Percentiles rank a stretch among this genome's conserved stretches.
Conservation (phyloP, 176 grass and related monocot genomes). For the Paspalum vaginatum region DNA sequence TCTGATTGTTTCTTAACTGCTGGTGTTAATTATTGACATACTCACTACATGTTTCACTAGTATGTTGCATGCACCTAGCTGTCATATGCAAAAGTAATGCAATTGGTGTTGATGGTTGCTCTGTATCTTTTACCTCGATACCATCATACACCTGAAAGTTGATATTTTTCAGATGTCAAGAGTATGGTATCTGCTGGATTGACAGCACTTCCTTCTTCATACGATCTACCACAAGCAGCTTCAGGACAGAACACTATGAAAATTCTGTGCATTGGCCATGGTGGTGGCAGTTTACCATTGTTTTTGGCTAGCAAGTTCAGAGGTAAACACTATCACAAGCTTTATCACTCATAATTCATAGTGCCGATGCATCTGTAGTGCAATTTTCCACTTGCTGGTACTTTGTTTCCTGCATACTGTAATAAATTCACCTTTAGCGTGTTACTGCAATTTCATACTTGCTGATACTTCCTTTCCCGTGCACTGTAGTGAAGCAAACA, state of each 20-base stretch:
- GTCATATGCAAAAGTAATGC: not conserved
- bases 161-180: constrained; percentile 67
- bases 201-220: constrained; percentile 62
- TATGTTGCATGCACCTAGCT: constrained; percentile 21
- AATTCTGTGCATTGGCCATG: constrained; percentile 88
- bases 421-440: not conserved
- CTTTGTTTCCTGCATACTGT: constrained; percentile 14
- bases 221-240: constrained; percentile 68
- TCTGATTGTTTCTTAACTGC: not conserved
- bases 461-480: constrained; percentile 13
- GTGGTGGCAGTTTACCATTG: constrained; percentile 79
- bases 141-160: constrained; percentile 22
- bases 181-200: constrained; percentile 82
- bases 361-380: not conserved
- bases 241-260: constrained; percentile 64
- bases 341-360: not conserved
- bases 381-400: not conserved
- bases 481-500: not conserved
- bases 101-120: not conserved
- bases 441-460: not conserved
- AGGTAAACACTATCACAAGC: constrained; percentile 45
- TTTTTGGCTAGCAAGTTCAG: constrained; percentile 87
- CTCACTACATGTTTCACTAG: not conserved
- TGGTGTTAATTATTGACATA: constrained; percentile 19
- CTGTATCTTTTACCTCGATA: constrained; percentile 11